These are phyloP conservation scores for Nyssa sinensis DNA, from an alignment of 148 eudicot genomes.

Conservation along the genomic window DNA sequence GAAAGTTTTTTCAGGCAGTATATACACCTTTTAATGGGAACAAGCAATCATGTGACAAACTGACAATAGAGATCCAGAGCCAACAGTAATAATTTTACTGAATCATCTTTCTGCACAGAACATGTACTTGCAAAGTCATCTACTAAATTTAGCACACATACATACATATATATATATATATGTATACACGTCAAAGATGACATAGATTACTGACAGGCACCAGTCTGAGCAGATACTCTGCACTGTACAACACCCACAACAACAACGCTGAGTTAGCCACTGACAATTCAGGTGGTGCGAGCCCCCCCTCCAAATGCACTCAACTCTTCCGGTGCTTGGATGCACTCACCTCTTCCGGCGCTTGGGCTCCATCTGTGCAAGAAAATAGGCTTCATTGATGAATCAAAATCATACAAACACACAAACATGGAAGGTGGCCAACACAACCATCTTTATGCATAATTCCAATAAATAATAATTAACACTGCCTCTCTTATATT, in stretches of 20 bases:
- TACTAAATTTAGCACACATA: not conserved
- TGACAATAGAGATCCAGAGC: not conserved
- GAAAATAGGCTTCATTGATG: not conserved
- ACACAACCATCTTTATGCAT: too few relatives aligned
- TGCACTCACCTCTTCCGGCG: constrained; percentile 32
- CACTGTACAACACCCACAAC: constrained; percentile 15
- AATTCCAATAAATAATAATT: too few relatives aligned
- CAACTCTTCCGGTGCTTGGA: too few relatives aligned
- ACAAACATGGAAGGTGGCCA: too few relatives aligned
- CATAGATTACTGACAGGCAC: not conserved
- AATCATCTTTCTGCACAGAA: constrained; percentile 13
- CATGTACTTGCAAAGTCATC: not conserved
- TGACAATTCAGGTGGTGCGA: not conserved
- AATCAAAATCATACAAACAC: not conserved
- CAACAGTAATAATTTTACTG: not conserved
- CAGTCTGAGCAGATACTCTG: too few relatives aligned
- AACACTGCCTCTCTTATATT: too few relatives aligned
- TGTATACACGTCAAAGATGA: not conserved
- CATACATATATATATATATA: not conserved
- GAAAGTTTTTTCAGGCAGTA: too few relatives aligned
- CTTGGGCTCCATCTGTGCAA: constrained; percentile 27
- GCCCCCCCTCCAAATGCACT: constrained; percentile 6
- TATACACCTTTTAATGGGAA: not conserved
- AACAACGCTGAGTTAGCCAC: not conserved
- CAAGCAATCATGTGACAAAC: not conserved